These are phyloP conservation scores for Comarum palustre DNA, from an alignment of 306 rosid species.

Conservation along the genomic window DNA sequence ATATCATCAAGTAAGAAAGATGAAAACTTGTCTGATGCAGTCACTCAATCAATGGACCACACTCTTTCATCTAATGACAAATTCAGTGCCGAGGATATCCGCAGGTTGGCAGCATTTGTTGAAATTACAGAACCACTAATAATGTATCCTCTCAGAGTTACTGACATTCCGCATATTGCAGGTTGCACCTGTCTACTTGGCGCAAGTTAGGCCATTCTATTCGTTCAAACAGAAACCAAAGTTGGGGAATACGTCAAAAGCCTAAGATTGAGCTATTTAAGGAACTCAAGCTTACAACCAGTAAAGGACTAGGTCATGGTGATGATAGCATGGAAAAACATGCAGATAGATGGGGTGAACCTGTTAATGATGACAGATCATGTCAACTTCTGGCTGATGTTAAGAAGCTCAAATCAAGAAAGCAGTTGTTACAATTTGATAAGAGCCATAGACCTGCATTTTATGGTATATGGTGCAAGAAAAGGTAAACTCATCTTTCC, in stretches of 20 bases:
- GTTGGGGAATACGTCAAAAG: conserved; percentile 76
- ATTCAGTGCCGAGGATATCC: conserved; percentile 43
- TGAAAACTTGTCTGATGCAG: conserved; percentile 44
- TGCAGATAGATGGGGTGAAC: conserved; percentile 52
- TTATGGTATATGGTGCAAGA: conserved; percentile 75
- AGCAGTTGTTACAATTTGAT: conserved; percentile 81
- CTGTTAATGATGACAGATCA: conserved; percentile 36
- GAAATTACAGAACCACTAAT: conserved; percentile 14
- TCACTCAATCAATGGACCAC: conserved; percentile 66
- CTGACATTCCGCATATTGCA: conserved; percentile 30
- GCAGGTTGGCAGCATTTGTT: conserved; percentile 44
- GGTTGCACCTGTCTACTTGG: conserved; percentile 75
- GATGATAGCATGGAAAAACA: conserved; percentile 53
- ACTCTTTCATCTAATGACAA: conserved; percentile 46
- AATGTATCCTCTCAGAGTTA: neutral
- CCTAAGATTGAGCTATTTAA: conserved; percentile 61
- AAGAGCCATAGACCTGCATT: conserved; percentile 87
- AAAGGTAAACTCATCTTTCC: conserved; percentile 50
- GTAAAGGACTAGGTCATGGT: conserved; percentile 44
- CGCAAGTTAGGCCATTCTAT: conserved; percentile 45
- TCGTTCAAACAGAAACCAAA: conserved; percentile 52
- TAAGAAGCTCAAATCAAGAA: conserved; percentile 42
- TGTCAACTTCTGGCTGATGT: conserved; percentile 28
- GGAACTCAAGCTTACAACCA: conserved; percentile 68
- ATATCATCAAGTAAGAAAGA: conserved; percentile 31